Percentiles rank a stretch among this genome's conserved stretches.
phyloP scores from a whole-genome alignment of 1,284 basidiomycete species.

The Volvariella surrecta region DNA sequence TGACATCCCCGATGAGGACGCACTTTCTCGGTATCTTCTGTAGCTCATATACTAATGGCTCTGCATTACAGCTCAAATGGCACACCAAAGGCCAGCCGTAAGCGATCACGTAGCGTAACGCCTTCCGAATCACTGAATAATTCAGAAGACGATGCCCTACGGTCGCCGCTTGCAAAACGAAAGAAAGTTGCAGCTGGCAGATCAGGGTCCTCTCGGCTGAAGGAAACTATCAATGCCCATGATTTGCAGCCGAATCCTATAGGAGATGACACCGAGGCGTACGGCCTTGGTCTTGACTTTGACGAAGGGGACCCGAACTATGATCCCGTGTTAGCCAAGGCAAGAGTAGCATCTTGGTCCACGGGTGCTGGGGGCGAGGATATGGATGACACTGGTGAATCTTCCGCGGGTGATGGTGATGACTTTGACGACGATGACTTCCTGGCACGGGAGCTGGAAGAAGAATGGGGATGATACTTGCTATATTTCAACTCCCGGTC shows the following conservation, averaged over 20 bases:
- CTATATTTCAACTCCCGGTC: slow-evolving; percentile 13
- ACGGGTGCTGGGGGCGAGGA: slow-evolving; percentile 13
- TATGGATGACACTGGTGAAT: slow-evolving; percentile 30
- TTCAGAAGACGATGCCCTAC: slow-evolving; percentile 27
- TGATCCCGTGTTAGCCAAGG: no score
- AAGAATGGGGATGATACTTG: slow-evolving; percentile 54
- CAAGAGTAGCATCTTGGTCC: no score
- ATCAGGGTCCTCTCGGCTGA: slow-evolving; percentile 54
- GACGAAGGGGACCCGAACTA: no score
- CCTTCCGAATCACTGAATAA: slow-evolving; percentile 42
- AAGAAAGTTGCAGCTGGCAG: slow-evolving; percentile 62
- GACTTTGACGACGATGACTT: slow-evolving; percentile 57
- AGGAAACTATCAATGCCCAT: slow-evolving; percentile 54
- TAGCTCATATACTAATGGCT: neutral
- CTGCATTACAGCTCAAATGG: slow-evolving; percentile 26
- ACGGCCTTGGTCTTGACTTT: no score
- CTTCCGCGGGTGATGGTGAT: slow-evolving; percentile 29
- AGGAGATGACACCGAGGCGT: slow-evolving; percentile 13
- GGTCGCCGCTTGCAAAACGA: slow-evolving; percentile 69
- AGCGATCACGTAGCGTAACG: slow-evolving; percentile 62
- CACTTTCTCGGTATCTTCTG: slow-evolving; percentile 5
- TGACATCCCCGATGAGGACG: neutral
- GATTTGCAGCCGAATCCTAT: slow-evolving; percentile 30
- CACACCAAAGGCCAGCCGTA: slow-evolving; percentile 45
- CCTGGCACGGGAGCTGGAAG: slow-evolving; percentile 61